Evolutionary conservation across 495 filamentous ascomycete genomes (phyloP), one percentile per base, ranked within the genome.

Genomic region (Penicillium bialowiezense): DNA sequence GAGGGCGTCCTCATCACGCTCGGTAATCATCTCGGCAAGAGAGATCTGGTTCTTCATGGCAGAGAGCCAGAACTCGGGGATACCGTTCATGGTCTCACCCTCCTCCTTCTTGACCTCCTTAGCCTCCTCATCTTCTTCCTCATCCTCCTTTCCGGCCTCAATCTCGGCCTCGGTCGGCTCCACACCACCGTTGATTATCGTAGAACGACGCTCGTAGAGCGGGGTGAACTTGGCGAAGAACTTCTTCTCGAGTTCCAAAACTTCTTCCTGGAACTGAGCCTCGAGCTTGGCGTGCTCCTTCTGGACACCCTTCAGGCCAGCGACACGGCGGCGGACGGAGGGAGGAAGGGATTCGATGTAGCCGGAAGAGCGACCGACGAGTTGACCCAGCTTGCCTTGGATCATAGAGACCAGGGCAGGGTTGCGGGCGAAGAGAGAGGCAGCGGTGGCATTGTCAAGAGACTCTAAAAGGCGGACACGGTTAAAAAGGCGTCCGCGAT

Each of bases 11-110:
- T 97, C 95, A 60, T 99, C 95, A 35, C 88, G 84, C 51, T 97
- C 95, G 52, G 91, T 97, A 67, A 99, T 96, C 82, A 96, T 92
- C 73, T 97, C 95, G 28, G 91, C 90, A 37, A 99, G 80, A 7
- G 90, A 91, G 62, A 92, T 81, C 65, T 96, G 90, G 75, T 97
- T 99, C 80, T 99, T 99, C 93, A 99, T 97, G 53, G 95, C 90
- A 50, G 92, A 96, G 21, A 99, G 79, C 95, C 95, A 99, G 79
- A 99, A 99, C 70, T 99, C 95, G 28, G 95, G 95, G 52, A 97
- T 96, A 59, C 91, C 91, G 53, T 76, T 73, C 37, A 81, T 75
- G 44, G 80, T 65, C 21, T 72, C 60, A n/a, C 59, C 60, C 40
- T 72, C 70, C 14, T 71, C 68, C 39, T 73, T 60, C 53, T 82